A percentile compares a stretch with the other conserved stretches of the same genome.
Conservation (phyloP, 768 basidiomycete genomes). For the Gymnopilus dilepis region DNA sequence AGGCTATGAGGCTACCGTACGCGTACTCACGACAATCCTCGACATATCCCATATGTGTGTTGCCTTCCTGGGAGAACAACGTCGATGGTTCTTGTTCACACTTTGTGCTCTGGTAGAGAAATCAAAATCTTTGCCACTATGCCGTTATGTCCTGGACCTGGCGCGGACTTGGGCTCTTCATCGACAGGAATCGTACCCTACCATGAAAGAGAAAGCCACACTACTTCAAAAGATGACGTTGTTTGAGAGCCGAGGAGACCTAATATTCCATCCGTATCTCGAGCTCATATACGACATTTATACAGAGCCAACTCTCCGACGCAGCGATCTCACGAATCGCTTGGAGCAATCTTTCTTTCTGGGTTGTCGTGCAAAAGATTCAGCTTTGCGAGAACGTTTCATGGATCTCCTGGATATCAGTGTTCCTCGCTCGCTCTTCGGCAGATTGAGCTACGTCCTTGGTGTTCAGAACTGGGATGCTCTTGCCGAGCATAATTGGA, state of each 20-base stretch:
- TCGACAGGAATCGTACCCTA: slow-evolving; percentile 84
- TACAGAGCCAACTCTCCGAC: slow-evolving; percentile 80
- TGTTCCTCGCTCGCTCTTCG: slow-evolving; percentile 81
- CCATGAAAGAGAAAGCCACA: slow-evolving; percentile 94
- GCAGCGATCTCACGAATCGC: slow-evolving; percentile 92
- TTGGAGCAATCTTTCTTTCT: slow-evolving; percentile 93
- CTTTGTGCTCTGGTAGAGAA: slow-evolving; percentile 88
- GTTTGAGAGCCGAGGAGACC: slow-evolving; percentile 81
- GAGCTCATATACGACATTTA: slow-evolving; percentile 95
- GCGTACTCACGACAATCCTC: slow-evolving; percentile 75
- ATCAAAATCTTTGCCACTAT: slow-evolving; percentile 79
- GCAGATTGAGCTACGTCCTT: slow-evolving; percentile 86
- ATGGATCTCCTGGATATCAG: slow-evolving; percentile 89
- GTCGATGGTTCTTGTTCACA: slow-evolving; percentile 77
- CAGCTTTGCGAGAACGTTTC: slow-evolving; percentile 79
- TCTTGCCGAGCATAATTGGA: slow-evolving; percentile 92
- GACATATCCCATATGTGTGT: slow-evolving; percentile 86
- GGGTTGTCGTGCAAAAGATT: slow-evolving; percentile 86
- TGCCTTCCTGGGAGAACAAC: slow-evolving; percentile 84
- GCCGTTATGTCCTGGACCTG: slow-evolving; percentile 85
- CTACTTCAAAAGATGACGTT: slow-evolving; percentile 87
- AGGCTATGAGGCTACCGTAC: slow-evolving; percentile 64
- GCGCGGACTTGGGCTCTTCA: slow-evolving; percentile 90
- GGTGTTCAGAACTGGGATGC: slow-evolving; percentile 97
- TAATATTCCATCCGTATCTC: slow-evolving; percentile 82